Evolutionary conservation across 768 basidiomycete species (phyloP).

Genomic region (Inosperma sp.): DNA sequence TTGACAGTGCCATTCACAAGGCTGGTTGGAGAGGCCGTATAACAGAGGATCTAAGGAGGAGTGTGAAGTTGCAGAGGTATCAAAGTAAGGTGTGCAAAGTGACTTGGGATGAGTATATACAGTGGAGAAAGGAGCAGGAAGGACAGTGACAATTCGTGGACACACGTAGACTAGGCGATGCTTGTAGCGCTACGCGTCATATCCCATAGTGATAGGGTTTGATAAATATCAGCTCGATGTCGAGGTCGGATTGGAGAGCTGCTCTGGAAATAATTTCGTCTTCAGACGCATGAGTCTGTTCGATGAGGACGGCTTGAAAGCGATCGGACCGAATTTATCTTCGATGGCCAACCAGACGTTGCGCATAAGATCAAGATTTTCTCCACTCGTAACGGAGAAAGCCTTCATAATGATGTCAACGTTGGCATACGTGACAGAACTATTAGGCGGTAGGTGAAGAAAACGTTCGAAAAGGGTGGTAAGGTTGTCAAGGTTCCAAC

Average conservation of each 20-base stretch:
- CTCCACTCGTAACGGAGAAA: conserved; percentile 54
- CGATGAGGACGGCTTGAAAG: conserved; percentile 36
- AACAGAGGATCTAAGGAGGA: conserved; percentile 75
- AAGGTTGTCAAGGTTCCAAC: conserved; percentile 60
- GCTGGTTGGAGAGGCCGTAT: conserved; percentile 84
- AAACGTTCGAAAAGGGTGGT: conserved; percentile 57
- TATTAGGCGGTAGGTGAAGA: conserved; percentile 46
- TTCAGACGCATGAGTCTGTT: conserved; percentile 42
- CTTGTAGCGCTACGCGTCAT: not conserved
- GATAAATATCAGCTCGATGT: conserved; percentile 1
- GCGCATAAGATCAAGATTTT: conserved; percentile 47
- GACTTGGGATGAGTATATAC: conserved; percentile 70
- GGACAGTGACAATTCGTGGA: conserved; percentile 6
- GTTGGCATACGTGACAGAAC: conserved; percentile 40
- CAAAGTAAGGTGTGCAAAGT: conserved; percentile 69
- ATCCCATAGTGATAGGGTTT: not conserved
- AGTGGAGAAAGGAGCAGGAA: conserved; percentile 58
- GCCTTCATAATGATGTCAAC: conserved; percentile 68
- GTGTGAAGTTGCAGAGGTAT: conserved; percentile 73
- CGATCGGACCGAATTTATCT: conserved; percentile 43
- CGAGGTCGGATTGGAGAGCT: too few species aligned
- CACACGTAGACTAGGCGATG: conserved; percentile 1
- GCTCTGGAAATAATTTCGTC: conserved; percentile 30
- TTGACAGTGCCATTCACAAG: conserved; percentile 90
- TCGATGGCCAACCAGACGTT: conserved; percentile 56